Evolutionary conservation across 202 grass and related monocot genomes (phyloP), one percentile per base, ranked within the genome.

Genomic region (Panicum hallii): DNA sequence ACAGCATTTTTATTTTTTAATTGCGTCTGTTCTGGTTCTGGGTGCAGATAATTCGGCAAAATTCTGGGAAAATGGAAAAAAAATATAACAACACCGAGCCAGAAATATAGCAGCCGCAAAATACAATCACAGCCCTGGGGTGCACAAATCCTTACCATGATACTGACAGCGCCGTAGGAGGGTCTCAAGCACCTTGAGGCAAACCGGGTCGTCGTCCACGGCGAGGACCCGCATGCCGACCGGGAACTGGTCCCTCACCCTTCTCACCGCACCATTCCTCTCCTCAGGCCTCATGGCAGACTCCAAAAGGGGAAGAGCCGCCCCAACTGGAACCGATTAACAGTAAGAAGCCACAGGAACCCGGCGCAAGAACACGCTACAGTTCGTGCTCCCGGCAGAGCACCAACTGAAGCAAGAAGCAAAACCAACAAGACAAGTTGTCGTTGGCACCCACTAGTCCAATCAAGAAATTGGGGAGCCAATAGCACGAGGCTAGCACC

Each of bases 161-260:
- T 95, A 98, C 77, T 89, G 85, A 78, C 95, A 98, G 65, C 87
- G 85, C n/a, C 62, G 83, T 36, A 98, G 91, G 46, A 98, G 89
- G 62, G 65, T 91, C 80, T 95, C 95, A 50, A 98, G 82, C 77
- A 93, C 87, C 83, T 90, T 95, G 87, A 98, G 95, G 66, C 95
- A 98, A 16, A 91, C 83, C 8, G 85, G 90, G 66, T 98, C 89
- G 55, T 98, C 95, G 80, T 98, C 95, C 3, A 98, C 95, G n/a
- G 93, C 95, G 48, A 98, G 95, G 74, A 98, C 91, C 13, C 92
- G 83, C 95, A 95, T 95, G 77, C 95, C 95, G 74, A 92, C 90
- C 12, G 95, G 95, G 81, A 98, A 98, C 83, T 90, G 89, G 69
- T 92, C 93, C 84, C 69, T 80, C 72, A 56, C 73, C 69, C 79